Percentiles rank a stretch among this genome's conserved stretches.
phyloP scores from a whole-genome alignment of 2,329 filamentous ascomycete genomes.

The Aspergillus piperis region DNA sequence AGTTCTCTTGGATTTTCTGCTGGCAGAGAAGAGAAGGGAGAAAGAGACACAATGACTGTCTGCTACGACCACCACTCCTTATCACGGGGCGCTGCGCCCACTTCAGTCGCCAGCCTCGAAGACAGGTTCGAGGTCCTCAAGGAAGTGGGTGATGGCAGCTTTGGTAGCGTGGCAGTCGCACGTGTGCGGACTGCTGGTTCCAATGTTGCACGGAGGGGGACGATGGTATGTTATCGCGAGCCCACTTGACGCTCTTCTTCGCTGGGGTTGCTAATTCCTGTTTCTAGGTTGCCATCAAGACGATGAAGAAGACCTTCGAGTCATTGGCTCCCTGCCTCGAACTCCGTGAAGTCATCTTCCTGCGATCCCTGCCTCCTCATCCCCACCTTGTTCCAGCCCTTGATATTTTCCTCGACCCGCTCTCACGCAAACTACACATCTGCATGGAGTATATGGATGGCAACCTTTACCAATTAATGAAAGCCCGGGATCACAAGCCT shows the following conservation, averaged over 20 bases:
- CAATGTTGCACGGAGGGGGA: constrained; percentile 83
- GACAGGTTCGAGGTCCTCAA: constrained; percentile 97
- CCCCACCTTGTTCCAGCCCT: constrained; percentile 93
- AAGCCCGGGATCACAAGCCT: constrained; percentile 91
- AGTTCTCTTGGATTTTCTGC: constrained; percentile 40
- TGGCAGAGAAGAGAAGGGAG: constrained; percentile 40
- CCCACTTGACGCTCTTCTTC: not conserved
- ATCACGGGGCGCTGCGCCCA: constrained; percentile 59
- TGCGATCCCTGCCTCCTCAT: constrained; percentile 83
- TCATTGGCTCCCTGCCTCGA: constrained; percentile 88
- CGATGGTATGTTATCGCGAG: constrained; percentile 67
- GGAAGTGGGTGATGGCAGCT: constrained; percentile 98
- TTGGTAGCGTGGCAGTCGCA: constrained; percentile 91
- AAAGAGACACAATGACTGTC: constrained; percentile 67
- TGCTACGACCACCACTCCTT: constrained; percentile 70
- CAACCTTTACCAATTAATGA: constrained; percentile 98
- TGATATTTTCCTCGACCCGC: constrained; percentile 96
- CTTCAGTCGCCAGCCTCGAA: constrained; percentile 65
- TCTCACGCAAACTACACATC: constrained; percentile 95
- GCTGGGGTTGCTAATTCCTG: constrained; percentile 18
- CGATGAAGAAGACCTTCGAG: constrained; percentile 99
- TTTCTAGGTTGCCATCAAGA: constrained; percentile 90
- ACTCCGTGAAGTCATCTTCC: constrained; percentile 93
- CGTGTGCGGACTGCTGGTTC: constrained; percentile 88
- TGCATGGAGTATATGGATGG: constrained; percentile 99